phyloP scores from a whole-genome alignment of 2,329 filamentous ascomycete species.

The Pseudovirgaria hyperparasitica region DNA sequence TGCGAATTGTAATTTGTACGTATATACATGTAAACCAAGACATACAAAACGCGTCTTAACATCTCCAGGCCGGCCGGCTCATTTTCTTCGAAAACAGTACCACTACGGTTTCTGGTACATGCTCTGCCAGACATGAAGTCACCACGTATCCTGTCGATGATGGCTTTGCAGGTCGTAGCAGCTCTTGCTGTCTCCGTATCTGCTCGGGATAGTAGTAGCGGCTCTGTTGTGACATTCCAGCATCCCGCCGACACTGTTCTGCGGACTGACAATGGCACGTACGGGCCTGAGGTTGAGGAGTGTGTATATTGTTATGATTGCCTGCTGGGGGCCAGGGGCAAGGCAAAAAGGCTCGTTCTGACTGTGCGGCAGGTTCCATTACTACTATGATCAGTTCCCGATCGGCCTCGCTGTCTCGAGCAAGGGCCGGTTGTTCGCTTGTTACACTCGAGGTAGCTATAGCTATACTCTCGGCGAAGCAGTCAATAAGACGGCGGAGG shows the following conservation, averaged over 20 bases:
- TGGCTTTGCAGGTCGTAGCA: too few species aligned
- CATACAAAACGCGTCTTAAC: too few species aligned
- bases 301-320: slow-evolving; percentile 34
- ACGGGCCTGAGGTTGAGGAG: slow-evolving; percentile 35
- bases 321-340: background rate
- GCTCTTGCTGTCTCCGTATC: too few species aligned
- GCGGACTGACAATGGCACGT: slow-evolving; percentile 34
- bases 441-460: slow-evolving; percentile 35
- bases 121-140: too few species aligned
- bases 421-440: slow-evolving; percentile 36
- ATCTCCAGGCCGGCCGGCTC: too few species aligned
- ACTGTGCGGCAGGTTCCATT: too few species aligned
- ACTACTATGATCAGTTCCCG: slow-evolving; percentile 35
- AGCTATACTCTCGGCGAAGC: slow-evolving; percentile 36
- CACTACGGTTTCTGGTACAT: too few species aligned
- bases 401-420: slow-evolving; percentile 37
- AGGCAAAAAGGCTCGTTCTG: slow-evolving; percentile 31
- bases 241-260: slow-evolving; percentile 20
- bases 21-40: too few species aligned
- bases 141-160: too few species aligned
- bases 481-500: slow-evolving; percentile 34
- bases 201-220: too few species aligned
- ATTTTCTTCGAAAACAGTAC: too few species aligned
- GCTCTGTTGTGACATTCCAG: slow-evolving; percentile 8
- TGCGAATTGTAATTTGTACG: too few species aligned